Base-by-base conservation (phyloP, 768 basidiomycete genomes). In the Hortiboletus flavorubellus region DNA sequence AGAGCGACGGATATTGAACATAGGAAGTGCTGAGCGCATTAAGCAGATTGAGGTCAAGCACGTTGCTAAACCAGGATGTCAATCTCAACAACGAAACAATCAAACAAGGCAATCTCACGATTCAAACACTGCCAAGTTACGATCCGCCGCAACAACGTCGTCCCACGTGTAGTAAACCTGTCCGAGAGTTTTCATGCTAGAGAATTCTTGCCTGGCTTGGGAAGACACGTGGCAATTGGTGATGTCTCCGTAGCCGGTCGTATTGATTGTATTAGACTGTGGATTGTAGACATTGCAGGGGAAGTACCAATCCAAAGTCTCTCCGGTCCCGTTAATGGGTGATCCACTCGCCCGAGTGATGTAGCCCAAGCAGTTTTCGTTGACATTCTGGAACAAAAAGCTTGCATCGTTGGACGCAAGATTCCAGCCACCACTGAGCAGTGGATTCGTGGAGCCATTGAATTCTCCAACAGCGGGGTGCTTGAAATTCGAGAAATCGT, bases 131-230 rank as follows among this genome's bases (percentile, higher is more conserved):
- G 89, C 96, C 31, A 98, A 72, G 69, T 96, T 97, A 10, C 93
- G 81, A 21, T 73, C 66, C 4, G 80, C 37, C 60, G 86, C 82
- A 54, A 73, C 72, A 43, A 99, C 78, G 69, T 96, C 89, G 51
- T 87, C 81, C 97, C 97, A 98, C 2, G 86, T 88, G 67, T 91
- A 97, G 72, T 91, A 98, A 38, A 98, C 92, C 70, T 96, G 87
- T 3, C 96, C 96, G 49, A 83, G 78, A 6, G 85, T 76, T 5
- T 59, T 59, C 60, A 87, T 66, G 11, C 67, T 66, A n/a, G 73
- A 63, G 12, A 97, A 76, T 45, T 76, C 65, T 4, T 69, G 68
- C 55, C 86, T 78, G 0, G 91, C 82, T 49, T 67, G 73, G 2
- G 76, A 59, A 23, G 79, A 73, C 15, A 80, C 74, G 70, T 99